Percentiles rank a stretch among this genome's conserved stretches.
phyloP scores from a whole-genome alignment of 441 rosid species.

The Euphorbia celastroides region DNA sequence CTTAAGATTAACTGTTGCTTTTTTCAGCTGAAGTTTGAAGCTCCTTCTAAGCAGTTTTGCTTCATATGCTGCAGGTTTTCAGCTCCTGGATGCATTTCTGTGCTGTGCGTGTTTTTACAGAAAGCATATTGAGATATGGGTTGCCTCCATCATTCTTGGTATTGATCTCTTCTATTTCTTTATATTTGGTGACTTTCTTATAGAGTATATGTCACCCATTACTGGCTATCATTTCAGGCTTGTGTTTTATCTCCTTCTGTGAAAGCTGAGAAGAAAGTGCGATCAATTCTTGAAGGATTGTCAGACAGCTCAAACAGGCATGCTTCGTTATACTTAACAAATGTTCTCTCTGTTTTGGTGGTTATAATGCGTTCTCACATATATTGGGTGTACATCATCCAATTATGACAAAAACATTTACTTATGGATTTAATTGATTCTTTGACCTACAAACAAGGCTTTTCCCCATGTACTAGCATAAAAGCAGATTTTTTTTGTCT shows the following conservation, averaged over 20 bases:
- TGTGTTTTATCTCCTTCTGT: conserved; percentile 79
- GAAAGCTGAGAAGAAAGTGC: conserved; percentile 93
- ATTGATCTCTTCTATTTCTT: conserved; percentile 14
- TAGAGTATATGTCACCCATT: conserved; percentile 11
- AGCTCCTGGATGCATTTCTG: conserved; percentile 99
- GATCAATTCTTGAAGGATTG: conserved; percentile 79
- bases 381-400: not conserved
- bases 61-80: conserved; percentile 63
- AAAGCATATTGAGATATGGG: conserved; percentile 98
- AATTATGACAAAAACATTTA: not conserved
- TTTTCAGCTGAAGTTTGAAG: not conserved
- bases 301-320: conserved; percentile 77
- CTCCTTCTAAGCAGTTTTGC: conserved; percentile 5
- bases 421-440: not conserved
- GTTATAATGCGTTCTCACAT: not conserved
- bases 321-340: conserved; percentile 14
- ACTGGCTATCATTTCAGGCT: conserved; percentile 48
- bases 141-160: conserved; percentile 97
- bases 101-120: conserved; percentile 87
- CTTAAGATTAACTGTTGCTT: not conserved
- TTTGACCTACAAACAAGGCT: not conserved
- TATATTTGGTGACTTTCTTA: not conserved
- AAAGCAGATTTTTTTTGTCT: not conserved
- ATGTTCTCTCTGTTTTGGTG: not conserved
- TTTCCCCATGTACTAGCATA: not conserved